Conservation (phyloP, 2,329 filamentous ascomycete genomes). For the Fusarium hainanense region DNA sequence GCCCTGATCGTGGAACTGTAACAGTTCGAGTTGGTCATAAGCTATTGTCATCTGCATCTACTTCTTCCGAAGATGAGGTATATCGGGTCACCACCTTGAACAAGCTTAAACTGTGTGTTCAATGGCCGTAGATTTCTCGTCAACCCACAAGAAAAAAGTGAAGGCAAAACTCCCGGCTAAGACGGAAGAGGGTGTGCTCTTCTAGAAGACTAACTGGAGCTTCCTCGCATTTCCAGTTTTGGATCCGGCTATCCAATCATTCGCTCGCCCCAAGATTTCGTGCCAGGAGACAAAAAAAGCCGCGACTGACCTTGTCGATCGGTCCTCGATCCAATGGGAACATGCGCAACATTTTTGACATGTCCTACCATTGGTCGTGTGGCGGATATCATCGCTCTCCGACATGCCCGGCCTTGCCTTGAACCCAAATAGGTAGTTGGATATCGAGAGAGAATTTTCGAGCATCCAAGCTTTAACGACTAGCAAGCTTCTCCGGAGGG, state of each 20-base stretch:
- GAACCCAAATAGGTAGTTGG: constrained; percentile 22
- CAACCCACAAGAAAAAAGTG: not conserved
- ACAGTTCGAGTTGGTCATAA: not conserved
- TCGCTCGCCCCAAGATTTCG: constrained; percentile 16
- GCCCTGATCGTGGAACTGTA: not conserved
- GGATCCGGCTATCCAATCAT: constrained; percentile 21
- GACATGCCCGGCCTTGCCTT: constrained; percentile 31
- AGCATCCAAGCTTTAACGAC: not conserved
- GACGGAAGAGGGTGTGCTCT: constrained; percentile 16
- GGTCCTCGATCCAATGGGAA: constrained; percentile 28
- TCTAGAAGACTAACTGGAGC: constrained; percentile 42
- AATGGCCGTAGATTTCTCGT: not conserved
- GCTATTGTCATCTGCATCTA: not conserved
- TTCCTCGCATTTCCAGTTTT: constrained; percentile 29
- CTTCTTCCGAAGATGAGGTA: not conserved
- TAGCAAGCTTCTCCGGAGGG: constrained; percentile 1
- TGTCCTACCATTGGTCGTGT: constrained; percentile 32
- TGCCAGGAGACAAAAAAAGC: constrained; percentile 17
- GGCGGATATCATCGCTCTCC: constrained; percentile 36
- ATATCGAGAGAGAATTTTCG: constrained; percentile 25
- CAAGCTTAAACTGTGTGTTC: not conserved
- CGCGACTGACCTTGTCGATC: constrained; percentile 34
- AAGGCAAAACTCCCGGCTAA: constrained; percentile 5
- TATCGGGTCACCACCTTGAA: not conserved
- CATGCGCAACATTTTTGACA: constrained; percentile 25